phyloP scores from a whole-genome alignment of 495 filamentous ascomycete species.

The Xylaria flabelliformis region DNA sequence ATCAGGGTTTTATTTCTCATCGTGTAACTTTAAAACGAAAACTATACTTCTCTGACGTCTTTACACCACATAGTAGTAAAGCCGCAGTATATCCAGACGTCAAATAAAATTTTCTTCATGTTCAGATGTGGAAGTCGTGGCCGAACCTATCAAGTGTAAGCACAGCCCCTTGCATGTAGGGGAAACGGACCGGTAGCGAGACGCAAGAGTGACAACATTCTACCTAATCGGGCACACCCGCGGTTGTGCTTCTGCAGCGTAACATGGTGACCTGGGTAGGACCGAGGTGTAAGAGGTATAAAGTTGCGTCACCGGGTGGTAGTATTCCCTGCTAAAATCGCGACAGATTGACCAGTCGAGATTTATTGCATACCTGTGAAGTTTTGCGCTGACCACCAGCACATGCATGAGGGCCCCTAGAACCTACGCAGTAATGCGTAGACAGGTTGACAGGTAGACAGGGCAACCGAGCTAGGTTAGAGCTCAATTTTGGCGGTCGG shows the following conservation, averaged over 20 bases:
- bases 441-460: too few species aligned
- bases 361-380: not conserved
- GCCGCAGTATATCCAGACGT: not conserved
- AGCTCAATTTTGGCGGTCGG: not conserved
- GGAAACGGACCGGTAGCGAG: conserved; percentile 6
- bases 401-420: not conserved
- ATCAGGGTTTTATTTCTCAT: not conserved
- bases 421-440: not conserved
- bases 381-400: not conserved
- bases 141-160: conserved; percentile 1
- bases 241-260: not conserved
- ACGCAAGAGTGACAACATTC: not conserved
- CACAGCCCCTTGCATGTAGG: conserved; percentile 5
- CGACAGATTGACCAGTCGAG: not conserved
- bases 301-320: not conserved
- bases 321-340: not conserved
- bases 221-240: not conserved
- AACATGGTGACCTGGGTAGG: not conserved
- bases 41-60: not conserved
- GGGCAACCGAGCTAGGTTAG: not conserved
- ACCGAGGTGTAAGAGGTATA: not conserved
- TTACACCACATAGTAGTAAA: not conserved
- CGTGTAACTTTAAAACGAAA: not conserved
- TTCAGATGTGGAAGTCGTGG: conserved; percentile 11
- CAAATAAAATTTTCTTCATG: not conserved